phyloP scores from a whole-genome alignment of 2,329 filamentous ascomycete genomes.

The Fusarium napiforme region DNA sequence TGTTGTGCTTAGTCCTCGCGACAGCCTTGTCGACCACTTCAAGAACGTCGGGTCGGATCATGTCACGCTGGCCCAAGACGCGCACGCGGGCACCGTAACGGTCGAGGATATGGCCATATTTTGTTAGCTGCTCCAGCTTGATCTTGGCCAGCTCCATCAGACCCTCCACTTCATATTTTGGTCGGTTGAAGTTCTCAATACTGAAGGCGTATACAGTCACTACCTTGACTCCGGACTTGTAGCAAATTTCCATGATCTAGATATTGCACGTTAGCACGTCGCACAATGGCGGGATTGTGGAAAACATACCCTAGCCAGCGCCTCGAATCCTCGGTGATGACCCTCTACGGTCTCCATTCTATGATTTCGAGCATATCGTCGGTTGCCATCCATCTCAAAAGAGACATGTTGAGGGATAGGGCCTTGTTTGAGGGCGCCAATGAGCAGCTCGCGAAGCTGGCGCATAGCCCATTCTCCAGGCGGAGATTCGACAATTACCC shows the following conservation, averaged over 20 bases:
- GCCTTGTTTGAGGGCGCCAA: slow-evolving; percentile 88
- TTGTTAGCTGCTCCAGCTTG: slow-evolving; percentile 89
- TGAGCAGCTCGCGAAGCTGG: slow-evolving; percentile 83
- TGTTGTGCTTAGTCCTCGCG: slow-evolving; percentile 87
- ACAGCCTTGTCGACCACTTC: slow-evolving; percentile 89
- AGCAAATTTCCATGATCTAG: slow-evolving; percentile 95
- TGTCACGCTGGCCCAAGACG: slow-evolving; percentile 83
- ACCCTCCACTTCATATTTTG: slow-evolving; percentile 94
- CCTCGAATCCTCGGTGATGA: slow-evolving; percentile 95
- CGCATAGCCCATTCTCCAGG: slow-evolving; percentile 90
- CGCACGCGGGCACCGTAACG: slow-evolving; percentile 90
- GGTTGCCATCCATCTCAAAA: slow-evolving; percentile 99
- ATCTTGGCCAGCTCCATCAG: slow-evolving; percentile 98
- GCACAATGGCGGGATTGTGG: slow-evolving; percentile 53
- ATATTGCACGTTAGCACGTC: slow-evolving; percentile 9
- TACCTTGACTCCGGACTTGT: slow-evolving; percentile 95
- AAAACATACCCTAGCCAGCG: slow-evolving; percentile 79
- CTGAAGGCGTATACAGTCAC: slow-evolving; percentile 99
- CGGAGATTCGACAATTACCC: slow-evolving; percentile 86
- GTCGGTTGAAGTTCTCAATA: slow-evolving; percentile 98
- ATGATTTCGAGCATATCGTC: slow-evolving; percentile 88
- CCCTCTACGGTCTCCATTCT: slow-evolving; percentile 97
- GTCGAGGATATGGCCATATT: slow-evolving; percentile 93
- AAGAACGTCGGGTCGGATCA: slow-evolving; percentile 88
- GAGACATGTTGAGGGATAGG: slow-evolving; percentile 94